A percentile compares a stretch with the other conserved stretches of the same genome.
phyloP scores from a whole-genome alignment of 2,329 filamentous ascomycete species.

The Microcyclosporella mali region DNA sequence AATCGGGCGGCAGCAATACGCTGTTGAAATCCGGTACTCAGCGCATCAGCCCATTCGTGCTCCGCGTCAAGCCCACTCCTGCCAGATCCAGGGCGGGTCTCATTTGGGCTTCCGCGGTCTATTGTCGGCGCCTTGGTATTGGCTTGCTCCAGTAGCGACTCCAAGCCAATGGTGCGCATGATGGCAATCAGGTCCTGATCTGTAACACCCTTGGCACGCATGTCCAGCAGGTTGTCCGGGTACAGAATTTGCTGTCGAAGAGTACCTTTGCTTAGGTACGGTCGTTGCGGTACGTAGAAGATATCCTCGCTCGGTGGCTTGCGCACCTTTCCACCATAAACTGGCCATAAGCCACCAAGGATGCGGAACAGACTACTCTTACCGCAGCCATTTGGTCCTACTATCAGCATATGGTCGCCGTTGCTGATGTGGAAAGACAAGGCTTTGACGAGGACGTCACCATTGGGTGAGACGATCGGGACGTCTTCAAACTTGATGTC shows the following conservation, averaged over 20 bases:
- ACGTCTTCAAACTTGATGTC: constrained; percentile 83
- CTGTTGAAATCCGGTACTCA: constrained; percentile 89
- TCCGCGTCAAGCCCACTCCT: constrained; percentile 75
- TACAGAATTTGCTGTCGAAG: constrained; percentile 97
- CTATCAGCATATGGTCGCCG: constrained; percentile 86
- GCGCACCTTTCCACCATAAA: constrained; percentile 87
- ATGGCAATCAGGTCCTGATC: constrained; percentile 75
- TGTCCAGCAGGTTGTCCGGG: constrained; percentile 79
- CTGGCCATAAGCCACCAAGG: constrained; percentile 91
- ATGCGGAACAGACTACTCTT: constrained; percentile 97
- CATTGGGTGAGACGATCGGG: constrained; percentile 94
- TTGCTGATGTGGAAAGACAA: constrained; percentile 81
- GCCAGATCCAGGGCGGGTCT: constrained; percentile 8
- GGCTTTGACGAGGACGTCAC: constrained; percentile 79
- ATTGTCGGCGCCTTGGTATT: constrained; percentile 32
- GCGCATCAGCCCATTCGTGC: constrained; percentile 91
- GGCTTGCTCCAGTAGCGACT: constrained; percentile 71
- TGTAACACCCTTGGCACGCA: constrained; percentile 75
- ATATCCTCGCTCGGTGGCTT: constrained; percentile 91
- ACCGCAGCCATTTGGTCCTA: constrained; percentile 94
- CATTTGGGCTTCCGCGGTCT: constrained; percentile 7
- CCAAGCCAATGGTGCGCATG: constrained; percentile 73
- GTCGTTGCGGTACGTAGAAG: constrained; percentile 95
- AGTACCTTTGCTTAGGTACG: constrained; percentile 84
- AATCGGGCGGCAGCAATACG: constrained; percentile 92